Base-by-base conservation (phyloP, 108 stramenopile species). In the Tribonema minus region DNA sequence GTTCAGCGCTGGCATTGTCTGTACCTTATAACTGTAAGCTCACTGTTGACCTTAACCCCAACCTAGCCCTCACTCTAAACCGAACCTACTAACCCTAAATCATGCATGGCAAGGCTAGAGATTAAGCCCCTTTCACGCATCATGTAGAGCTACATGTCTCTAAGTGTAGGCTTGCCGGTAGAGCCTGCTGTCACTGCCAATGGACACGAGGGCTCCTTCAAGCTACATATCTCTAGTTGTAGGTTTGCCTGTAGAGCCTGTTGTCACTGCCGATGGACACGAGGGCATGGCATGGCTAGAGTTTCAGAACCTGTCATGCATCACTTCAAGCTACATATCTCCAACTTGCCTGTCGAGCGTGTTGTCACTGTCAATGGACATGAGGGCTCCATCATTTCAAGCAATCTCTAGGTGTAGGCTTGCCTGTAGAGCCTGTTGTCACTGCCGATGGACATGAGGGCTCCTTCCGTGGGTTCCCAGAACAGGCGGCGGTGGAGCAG, bases 381-480 rank as follows among this genome's bases (percentile, higher is more conserved):
- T n/a, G n/a, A n/a, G n/a, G n/a, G n/a, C n/a, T n/a, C n/a, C n/a
- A n/a, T n/a, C n/a, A n/a, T n/a, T n/a, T n/a, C n/a, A n/a, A n/a
- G n/a, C n/a, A n/a, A n/a, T n/a, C n/a, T n/a, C n/a, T n/a, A n/a
- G n/a, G n/a, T n/a, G n/a, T n/a, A n/a, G n/a, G n/a, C n/a, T n/a
- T n/a, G n/a, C n/a, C n/a, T n/a, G 74, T 75, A 75, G 46, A 75
- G 64, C 34, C 66, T 41, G 65, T 75, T 40, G 32, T 75, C 74
- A n/a, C 64, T 62, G 35, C 64, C 74, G 15, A 75, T 33, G n/a
- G 74, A 75, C 7, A 75, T 30, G 12, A 75, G 74, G 3, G n/a
- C 66, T 46, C 66, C 34, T n/a, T 54, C 64, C 64, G 41, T 66
- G 20, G 64, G 64, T 34, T 75, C 74, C 74, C 74, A 75, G 34